Base-by-base conservation (phyloP, 2,329 filamentous ascomycete genomes). In the Saccharata proteae region DNA sequence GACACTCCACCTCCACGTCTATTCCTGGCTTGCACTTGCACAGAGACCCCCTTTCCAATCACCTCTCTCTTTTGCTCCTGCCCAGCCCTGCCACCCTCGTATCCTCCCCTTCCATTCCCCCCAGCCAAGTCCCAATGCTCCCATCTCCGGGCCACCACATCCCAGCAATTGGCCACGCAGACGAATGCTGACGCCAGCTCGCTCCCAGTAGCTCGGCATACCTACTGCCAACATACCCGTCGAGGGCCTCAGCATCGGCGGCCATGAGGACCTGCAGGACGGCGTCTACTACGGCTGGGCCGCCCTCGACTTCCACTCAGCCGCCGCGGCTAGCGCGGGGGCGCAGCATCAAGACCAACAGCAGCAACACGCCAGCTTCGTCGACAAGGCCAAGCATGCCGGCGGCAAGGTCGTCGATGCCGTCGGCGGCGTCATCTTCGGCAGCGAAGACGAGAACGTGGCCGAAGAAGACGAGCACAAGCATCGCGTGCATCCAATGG, bases 231-330 rank as follows among this genome's bases (percentile, higher is more conserved):
- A 96, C 64, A 78, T 80, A 47, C 75, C 75, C 6, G 59, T 77
- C 37, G 65, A 67, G 10, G 70, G 70, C 16, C 74, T 96, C 26
- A 75, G 75, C 45, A 78, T 88, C 30, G 77, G 80, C 55, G 65
- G 68, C 32, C 47, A 72, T 46, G 55, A 66, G 5, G 62, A 69
- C 42, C 65, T 81, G 33, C 64, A 72, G 36, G 82, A 77, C 1
- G 90, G 90, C 41, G 81, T 96, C 40, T 96, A 96, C 68, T 96
- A 86, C 52, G 90, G 90, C 48, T 93, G 81, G 65, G 84, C 84
- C 4, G 74, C 80, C 0, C 71, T 96, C 18, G 65, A 71, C 38
- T 66, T 78, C 7, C 62, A 14, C 21, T 13, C 26, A 27, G 33
- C 32, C 29, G 16, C n/a, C 7, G 10, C 16, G 11, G 7, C 14